Evolutionary conservation across 2,329 filamentous ascomycete genomes (phyloP).

Genomic region (Cercospora sesami): DNA sequence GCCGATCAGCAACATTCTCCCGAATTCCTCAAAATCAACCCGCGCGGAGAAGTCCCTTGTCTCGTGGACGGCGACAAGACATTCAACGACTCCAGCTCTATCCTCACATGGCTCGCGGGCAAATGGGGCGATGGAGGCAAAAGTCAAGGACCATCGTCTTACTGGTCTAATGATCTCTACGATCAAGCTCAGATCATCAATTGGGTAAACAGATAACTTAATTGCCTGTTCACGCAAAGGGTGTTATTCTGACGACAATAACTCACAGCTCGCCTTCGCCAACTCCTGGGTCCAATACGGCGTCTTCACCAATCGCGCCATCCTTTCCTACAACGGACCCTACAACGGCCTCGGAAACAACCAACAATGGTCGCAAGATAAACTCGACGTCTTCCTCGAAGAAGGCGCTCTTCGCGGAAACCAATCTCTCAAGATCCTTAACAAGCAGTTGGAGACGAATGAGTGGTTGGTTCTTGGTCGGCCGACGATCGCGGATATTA

Average conservation of each 20-base stretch:
- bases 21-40: slow-evolving; percentile 17
- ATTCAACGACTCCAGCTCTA: not conserved
- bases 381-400: slow-evolving; percentile 51
- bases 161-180: not conserved
- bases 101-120: not conserved
- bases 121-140: not conserved
- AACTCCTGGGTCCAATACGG: slow-evolving; percentile 18
- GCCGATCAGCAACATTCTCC: slow-evolving; percentile 20
- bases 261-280: slow-evolving; percentile 12
- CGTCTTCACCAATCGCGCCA: slow-evolving; percentile 28
- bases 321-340: slow-evolving; percentile 27
- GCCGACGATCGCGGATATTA: slow-evolving; percentile 29
- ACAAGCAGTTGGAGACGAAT: not conserved
- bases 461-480: not conserved
- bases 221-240: no score
- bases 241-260: no score
- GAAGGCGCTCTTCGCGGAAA: slow-evolving; percentile 9
- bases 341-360: slow-evolving; percentile 42
- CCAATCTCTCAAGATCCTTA: not conserved
- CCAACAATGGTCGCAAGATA: slow-evolving; percentile 57
- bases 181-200: not conserved
- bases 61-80: not conserved
- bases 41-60: not conserved
- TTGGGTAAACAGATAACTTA: no score
- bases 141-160: not conserved